Base-by-base conservation (phyloP, 768 basidiomycete species). In the Hygrophorus russula region DNA sequence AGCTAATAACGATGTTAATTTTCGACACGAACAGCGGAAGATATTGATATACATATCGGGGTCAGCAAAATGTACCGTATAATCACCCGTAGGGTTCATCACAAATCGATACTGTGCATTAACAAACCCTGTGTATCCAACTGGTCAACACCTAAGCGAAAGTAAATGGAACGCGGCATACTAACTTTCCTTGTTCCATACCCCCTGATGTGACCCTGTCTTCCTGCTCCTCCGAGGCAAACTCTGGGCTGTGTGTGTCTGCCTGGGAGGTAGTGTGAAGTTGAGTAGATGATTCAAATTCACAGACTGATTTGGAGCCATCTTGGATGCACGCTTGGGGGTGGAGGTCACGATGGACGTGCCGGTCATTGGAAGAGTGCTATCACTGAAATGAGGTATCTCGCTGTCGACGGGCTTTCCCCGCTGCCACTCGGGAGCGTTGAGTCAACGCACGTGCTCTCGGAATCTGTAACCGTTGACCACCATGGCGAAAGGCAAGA, bases 41-140 rank as follows among this genome's bases (percentile, higher is more conserved):
- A 37, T 49, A 40, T 48, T 43, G 47, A 69, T 87, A 56, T 61
- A 86, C 85, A 98, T 93, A 62, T 99, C 96, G 28, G 96, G 91
- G 61, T 97, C 93, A 33, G 90, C 91, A 57, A 97, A 93, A 61
- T 96, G 92, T 5, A 86, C 93, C 13, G 92, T 89, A 58, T 96
- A 93, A 53, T 74, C 73, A n/a, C 88, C 86, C 32, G 71, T 78
- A 2, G 94, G 94, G 54, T 90, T 88, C 82, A 97, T 82, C 33
- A 98, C 76, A 60, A 97, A 98, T 46, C 91, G 76, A 64, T 93
- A 96, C 58, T 93, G 90, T 7, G 93, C 92, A 62, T 98, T 96
- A 52, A 97, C 80, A 58, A 91, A 98, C 51, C 85, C 90, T 92
- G 57, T n/a, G 41, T 30, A 42, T 7, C 43, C 44, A 17, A 39